phyloP scores from a whole-genome alignment of 352 stramenopile species.

The Globisporangium irregulare region DNA sequence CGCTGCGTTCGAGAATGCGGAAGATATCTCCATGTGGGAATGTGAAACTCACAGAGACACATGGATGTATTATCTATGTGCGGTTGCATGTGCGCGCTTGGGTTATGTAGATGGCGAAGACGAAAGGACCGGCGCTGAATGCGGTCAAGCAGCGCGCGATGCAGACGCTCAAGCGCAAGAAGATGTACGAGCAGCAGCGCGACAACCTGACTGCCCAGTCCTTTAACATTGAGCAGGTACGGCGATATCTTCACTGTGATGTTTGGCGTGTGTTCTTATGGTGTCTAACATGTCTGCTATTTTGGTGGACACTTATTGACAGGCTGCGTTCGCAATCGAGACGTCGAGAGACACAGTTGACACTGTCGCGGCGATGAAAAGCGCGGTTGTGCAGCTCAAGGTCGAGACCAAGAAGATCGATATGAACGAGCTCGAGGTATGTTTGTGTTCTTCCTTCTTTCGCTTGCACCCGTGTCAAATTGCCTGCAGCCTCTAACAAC shows the following conservation, averaged over 20 bases:
- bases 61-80: not conserved
- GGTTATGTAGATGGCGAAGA: conserved; percentile 65
- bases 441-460: not conserved
- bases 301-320: not conserved
- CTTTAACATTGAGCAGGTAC: conserved; percentile 83
- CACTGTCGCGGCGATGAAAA: conserved; percentile 95
- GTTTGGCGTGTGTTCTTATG: not conserved
- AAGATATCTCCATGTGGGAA: not conserved
- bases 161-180: conserved; percentile 86
- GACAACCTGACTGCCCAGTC: conserved; percentile 79
- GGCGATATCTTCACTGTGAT: not conserved
- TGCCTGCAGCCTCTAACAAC: not conserved
- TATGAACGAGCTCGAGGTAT: conserved; percentile 93
- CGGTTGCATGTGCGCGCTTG: not conserved
- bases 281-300: conserved; percentile 1
- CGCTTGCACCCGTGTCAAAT: not conserved
- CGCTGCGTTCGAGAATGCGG: not conserved
- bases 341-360: conserved; percentile 90
- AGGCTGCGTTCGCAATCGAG: conserved; percentile 90
- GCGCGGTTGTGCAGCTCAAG: conserved; percentile 89
- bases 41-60: not conserved
- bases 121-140: conserved; percentile 60
- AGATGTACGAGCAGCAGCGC: conserved; percentile 85
- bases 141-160: conserved; percentile 81
- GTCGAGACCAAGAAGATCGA: conserved; percentile 95